A percentile compares a stretch with the other conserved stretches of the same genome.
Conservation (phyloP, 768 basidiomycete genomes). For the Lentinula raphanica region DNA sequence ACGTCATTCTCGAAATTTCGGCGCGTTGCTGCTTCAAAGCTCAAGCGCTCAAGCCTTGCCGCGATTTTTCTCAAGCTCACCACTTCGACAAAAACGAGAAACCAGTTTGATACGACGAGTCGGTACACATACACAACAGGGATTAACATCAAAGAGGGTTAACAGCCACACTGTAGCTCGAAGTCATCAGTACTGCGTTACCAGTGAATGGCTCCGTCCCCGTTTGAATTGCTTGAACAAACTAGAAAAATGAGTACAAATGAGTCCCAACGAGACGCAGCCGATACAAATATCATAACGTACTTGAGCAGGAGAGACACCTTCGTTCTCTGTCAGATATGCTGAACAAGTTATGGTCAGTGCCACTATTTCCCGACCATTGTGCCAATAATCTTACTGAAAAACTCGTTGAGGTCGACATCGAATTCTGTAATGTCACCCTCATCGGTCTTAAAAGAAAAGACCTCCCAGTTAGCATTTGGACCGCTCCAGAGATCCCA, state of each 20-base stretch:
- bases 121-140: background rate
- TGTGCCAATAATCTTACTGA: constrained; percentile 32
- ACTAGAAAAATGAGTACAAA: constrained; percentile 29
- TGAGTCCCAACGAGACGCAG: background rate
- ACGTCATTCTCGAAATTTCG: constrained; percentile 6
- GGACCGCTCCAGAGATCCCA: constrained; percentile 57
- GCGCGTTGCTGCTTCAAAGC: no score
- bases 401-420: constrained; percentile 50
- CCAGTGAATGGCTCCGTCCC: constrained; percentile 55
- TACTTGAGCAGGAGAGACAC: constrained; percentile 45
- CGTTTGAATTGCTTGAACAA: constrained; percentile 47
- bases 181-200: constrained; percentile 38
- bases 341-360: constrained; percentile 21
- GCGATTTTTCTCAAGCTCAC: no score
- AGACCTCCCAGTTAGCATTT: constrained; percentile 49
- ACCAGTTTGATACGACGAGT: no score
- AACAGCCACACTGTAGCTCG: constrained; percentile 35
- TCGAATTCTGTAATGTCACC: constrained; percentile 48
- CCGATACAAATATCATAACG: background rate
- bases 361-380: background rate
- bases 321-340: constrained; percentile 40
- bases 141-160: background rate
- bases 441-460: constrained; percentile 46
- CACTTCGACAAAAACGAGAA: no score
- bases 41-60: no score